A percentile compares a stretch with the other conserved stretches of the same genome.
These are phyloP conservation scores for Apiotrichum brassicae DNA, from an alignment of 1,284 basidiomycete species.

Conservation along the genomic window DNA sequence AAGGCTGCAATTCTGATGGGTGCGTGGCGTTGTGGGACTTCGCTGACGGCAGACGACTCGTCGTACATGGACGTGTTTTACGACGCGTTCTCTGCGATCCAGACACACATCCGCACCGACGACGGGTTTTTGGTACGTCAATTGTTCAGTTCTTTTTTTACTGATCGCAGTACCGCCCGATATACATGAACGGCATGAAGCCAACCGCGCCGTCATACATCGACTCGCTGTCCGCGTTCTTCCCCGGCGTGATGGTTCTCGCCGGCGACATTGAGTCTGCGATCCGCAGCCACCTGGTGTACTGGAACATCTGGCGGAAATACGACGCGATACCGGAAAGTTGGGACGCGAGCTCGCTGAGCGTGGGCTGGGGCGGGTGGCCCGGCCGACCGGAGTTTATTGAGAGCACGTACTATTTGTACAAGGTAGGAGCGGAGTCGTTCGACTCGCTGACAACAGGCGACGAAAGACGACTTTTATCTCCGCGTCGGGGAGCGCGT, in stretches of 20 bases:
- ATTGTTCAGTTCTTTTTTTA: not conserved
- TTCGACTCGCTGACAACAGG: conserved; percentile 50
- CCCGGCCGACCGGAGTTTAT: conserved; percentile 82
- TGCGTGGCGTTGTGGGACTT: conserved; percentile 42
- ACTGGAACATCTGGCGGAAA: conserved; percentile 82
- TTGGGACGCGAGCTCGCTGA: conserved; percentile 68
- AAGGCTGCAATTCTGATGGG: conserved; percentile 72
- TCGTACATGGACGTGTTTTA: conserved; percentile 84
- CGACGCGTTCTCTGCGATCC: conserved; percentile 78
- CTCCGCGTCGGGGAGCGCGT: conserved; percentile 81
- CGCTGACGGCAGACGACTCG: conserved; percentile 59
- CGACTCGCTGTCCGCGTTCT: conserved; percentile 50
- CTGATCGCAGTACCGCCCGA: conserved; percentile 34
- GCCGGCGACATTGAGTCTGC: conserved; percentile 84
- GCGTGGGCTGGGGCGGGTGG: conserved; percentile 71
- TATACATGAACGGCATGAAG: conserved; percentile 28
- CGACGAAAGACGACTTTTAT: conserved; percentile 84
- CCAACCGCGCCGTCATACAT: conserved; percentile 29
- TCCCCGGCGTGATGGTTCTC: conserved; percentile 62
- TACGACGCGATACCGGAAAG: conserved; percentile 82
- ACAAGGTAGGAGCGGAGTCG: conserved; percentile 56
- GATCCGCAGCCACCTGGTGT: conserved; percentile 74
- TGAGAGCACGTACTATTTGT: conserved; percentile 90
- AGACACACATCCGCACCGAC: conserved; percentile 69
- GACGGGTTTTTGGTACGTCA: conserved; percentile 78